These are phyloP conservation scores for Aquilaria agallochum DNA, from an alignment of 441 rosid species.

Conservation along the genomic window DNA sequence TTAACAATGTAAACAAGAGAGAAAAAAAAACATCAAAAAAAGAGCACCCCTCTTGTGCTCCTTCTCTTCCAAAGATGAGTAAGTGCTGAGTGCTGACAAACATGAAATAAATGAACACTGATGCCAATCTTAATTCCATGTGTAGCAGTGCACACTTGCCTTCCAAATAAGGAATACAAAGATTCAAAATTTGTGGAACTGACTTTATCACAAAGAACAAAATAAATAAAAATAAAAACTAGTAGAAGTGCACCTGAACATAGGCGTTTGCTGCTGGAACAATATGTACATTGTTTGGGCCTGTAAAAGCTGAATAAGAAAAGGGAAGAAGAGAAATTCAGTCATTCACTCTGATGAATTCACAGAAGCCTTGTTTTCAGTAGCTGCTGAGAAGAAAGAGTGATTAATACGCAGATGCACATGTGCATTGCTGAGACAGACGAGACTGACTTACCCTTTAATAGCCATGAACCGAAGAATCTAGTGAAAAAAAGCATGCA, in stretches of 20 bases:
- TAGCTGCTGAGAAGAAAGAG: background rate
- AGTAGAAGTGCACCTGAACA: conserved; percentile 39
- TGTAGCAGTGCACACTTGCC: too few relatives aligned
- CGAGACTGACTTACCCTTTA: conserved; percentile 44
- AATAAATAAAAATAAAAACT: background rate
- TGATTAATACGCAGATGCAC: too few relatives aligned
- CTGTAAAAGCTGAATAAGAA: conserved; percentile 52
- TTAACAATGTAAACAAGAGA: too few relatives aligned
- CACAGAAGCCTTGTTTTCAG: background rate
- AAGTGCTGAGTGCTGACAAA: too few relatives aligned
- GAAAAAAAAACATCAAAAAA: too few relatives aligned
- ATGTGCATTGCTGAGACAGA: background rate
- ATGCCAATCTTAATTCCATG: background rate
- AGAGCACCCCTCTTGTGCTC: too few relatives aligned
- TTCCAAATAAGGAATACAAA: too few relatives aligned
- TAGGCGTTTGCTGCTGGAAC: conserved; percentile 64
- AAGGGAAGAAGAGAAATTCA: conserved; percentile 7
- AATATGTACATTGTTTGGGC: conserved; percentile 45
- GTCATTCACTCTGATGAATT: conserved; percentile 7
- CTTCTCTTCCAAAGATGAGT: too few relatives aligned
- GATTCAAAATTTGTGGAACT: too few relatives aligned
- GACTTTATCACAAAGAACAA: too few relatives aligned
- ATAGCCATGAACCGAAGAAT: conserved; percentile 43
- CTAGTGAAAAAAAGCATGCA: conserved; percentile 51
- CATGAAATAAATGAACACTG: background rate